Base-by-base conservation (phyloP, 164 flowering plant species). In the Aristolochia californica region DNA sequence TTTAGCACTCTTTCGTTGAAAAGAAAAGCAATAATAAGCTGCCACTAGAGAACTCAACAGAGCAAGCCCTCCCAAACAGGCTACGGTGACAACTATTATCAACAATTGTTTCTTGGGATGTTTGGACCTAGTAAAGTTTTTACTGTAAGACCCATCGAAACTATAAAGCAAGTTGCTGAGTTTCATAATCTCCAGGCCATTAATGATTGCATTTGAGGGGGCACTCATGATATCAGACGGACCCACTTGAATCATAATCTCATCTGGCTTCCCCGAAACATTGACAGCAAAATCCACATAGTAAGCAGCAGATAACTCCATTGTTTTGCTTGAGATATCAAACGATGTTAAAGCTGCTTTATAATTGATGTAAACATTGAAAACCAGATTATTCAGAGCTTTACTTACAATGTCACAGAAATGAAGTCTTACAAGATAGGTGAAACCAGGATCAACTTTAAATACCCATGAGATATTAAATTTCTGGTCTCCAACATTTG, bases 101-200 rank as follows among this genome's bases (percentile, higher is more conserved):
- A 60, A 25, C 20, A 38, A 60, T 34, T 64, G 66, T 44, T 57
- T 67, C 62, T 57, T 74, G 18, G 58, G 24, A 17, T 5, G 22
- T 60, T 53, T 68, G 12, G 50, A 24, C 53, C 44, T 40, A 15
- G 20, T 51, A 21, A 45, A 22, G 30, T 25, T 57, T 3, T 56
- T 47, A 30, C 15, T 50, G 54, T 59, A 50, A 55, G 68, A 56
- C 10, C 63, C 74, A 65, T 73, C 77, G 15, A 80, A 70, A 23
- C 78, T 75, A 23, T 56, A 48, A 45, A 52, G 49, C 1, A 51
- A 38, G 45, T 69, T 72, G 67, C 78, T 77, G 34, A 78, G 61
- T 62, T 80, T 82, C 77, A 76, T 58, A 17, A 80, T 74, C 75
- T 82, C 84, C 61, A 80, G 54, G 13, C 84, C 84, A 64, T 80